Evolutionary conservation across 2,329 filamentous ascomycete species (phyloP).

Genomic region (Rhynchosporium agropyri): DNA sequence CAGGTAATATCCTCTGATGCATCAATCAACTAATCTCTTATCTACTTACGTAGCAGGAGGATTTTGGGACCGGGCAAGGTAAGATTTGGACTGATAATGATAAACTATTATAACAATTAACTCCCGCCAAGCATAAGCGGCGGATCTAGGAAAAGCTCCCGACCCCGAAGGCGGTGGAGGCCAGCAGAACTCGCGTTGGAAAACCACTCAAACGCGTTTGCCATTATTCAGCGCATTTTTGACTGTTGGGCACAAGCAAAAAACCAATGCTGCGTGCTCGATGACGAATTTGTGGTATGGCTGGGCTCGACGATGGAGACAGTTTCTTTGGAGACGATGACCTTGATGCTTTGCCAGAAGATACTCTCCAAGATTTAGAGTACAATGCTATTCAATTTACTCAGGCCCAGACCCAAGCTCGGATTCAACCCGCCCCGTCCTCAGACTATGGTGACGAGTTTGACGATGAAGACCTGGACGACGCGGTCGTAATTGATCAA

Average conservation of each 20-base stretch:
- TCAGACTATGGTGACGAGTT: constrained; percentile 45
- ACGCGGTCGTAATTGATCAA: constrained; percentile 53
- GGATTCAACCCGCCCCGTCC: constrained; percentile 35
- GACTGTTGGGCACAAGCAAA: not conserved
- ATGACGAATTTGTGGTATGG: constrained; percentile 46
- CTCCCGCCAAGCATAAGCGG: no score
- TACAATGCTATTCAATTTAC: constrained; percentile 64
- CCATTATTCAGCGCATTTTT: no score
- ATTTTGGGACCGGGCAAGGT: not conserved
- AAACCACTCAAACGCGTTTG: not conserved
- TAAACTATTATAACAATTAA: not conserved
- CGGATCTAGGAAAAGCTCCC: not conserved
- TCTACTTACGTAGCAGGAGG: not conserved
- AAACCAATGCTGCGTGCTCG: constrained; percentile 19
- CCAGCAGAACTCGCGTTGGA: constrained; percentile 5
- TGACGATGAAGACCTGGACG: constrained; percentile 51
- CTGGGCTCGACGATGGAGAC: constrained; percentile 45
- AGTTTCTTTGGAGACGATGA: constrained; percentile 68
- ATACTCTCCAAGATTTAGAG: constrained; percentile 63
- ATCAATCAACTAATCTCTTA: not conserved
- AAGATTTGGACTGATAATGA: not conserved
- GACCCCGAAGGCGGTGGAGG: constrained; percentile 1
- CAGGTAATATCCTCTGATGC: not conserved
- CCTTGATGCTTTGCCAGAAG: constrained; percentile 61
- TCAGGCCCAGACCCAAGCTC: constrained; percentile 37